Evolutionary conservation across 768 basidiomycete species (phyloP).

Genomic region (Panaeolus cyanescens): DNA sequence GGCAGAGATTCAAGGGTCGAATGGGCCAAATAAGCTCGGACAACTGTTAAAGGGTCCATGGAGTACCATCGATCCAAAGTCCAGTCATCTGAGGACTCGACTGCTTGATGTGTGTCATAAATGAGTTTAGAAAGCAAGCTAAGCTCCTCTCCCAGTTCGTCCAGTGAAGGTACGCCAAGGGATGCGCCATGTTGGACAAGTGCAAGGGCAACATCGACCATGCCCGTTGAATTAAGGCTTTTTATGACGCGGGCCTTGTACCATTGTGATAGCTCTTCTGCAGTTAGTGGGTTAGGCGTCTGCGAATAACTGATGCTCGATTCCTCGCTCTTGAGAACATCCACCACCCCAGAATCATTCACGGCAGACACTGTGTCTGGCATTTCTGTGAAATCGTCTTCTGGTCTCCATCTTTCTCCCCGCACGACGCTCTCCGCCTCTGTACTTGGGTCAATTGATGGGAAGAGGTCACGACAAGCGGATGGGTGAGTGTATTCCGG

Average conservation of each 20-base stretch:
- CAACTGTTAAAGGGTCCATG: slow-evolving; percentile 63
- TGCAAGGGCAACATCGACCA: slow-evolving; percentile 78
- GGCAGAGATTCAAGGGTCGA: slow-evolving; percentile 69
- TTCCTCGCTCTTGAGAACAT: slow-evolving; percentile 7
- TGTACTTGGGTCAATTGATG: slow-evolving; percentile 51
- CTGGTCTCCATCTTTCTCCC: slow-evolving; percentile 48
- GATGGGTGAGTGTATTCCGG: slow-evolving; percentile 74
- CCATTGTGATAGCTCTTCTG: slow-evolving; percentile 67
- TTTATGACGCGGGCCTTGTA: slow-evolving; percentile 66
- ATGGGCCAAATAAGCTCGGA: slow-evolving; percentile 75
- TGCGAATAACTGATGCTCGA: slow-evolving; percentile 13
- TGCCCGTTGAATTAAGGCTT: slow-evolving; percentile 67
- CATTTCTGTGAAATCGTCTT: slow-evolving; percentile 62
- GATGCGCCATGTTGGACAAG: slow-evolving; percentile 87
- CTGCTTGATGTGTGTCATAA: slow-evolving; percentile 70
- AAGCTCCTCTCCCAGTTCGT: slow-evolving; percentile 89
- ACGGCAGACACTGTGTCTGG: slow-evolving; percentile 44
- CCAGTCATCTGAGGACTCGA: slow-evolving; percentile 59
- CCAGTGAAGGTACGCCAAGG: slow-evolving; percentile 73
- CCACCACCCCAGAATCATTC: slow-evolving; percentile 16
- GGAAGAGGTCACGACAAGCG: slow-evolving; percentile 62
- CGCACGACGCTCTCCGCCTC: slow-evolving; percentile 41
- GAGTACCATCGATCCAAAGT: slow-evolving; percentile 72
- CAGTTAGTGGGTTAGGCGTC: slow-evolving; percentile 37
- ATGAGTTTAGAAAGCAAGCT: slow-evolving; percentile 84